Evolutionary conservation across 108 stramenopile species (phyloP), one percentile per base, ranked within the genome.

Genomic region (Cylindrotheca fusiformis): DNA sequence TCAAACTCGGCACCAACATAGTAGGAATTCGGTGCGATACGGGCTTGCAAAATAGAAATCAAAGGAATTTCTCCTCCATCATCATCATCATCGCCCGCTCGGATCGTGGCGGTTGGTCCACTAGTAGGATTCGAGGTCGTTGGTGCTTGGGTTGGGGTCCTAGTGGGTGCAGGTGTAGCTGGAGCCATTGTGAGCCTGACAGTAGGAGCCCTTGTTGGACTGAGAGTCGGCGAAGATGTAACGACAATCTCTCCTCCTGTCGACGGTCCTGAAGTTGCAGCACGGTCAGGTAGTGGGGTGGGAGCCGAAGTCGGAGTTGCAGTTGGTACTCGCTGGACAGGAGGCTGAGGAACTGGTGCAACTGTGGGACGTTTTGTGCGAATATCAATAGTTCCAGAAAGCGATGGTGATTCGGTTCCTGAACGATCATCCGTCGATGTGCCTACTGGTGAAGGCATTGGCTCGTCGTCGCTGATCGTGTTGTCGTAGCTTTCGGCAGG

Each of bases 1-100:
- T 63, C 48, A 44, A 66, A 73, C 36, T 57, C 65, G 14, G 17
- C 52, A 4, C 68, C 68, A 17, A 29, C 50, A 41, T 10, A 41
- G 36, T 41, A 41, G 14, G 36, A 41, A 14, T 41, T 41, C 10
- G 36, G 36, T 14, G 6, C 36, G 10, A 41, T 10, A 10, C 36
- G 36, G 6, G 10, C 36, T 41, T 41, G 36, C 10, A 41, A 14
- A 41, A 41, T 41, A 14, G 36, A 6, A 41, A 41, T 41, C 36
- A 41, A 14, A 41, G 36, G 36, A 41, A 41, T 41, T 10, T 10
- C 14, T 6, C 14, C 14, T 6, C 36, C 36, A 14, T 41, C 36
- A 14, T 41, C 36, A 41, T 14, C 36, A 14, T 41, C 36, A 41
- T 14, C 36, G 6, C 36, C 36, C 36, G 14, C 36, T 10, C 36